Base-by-base conservation (phyloP, 2,329 filamentous ascomycete species). In the Epichloe amarillans region DNA sequence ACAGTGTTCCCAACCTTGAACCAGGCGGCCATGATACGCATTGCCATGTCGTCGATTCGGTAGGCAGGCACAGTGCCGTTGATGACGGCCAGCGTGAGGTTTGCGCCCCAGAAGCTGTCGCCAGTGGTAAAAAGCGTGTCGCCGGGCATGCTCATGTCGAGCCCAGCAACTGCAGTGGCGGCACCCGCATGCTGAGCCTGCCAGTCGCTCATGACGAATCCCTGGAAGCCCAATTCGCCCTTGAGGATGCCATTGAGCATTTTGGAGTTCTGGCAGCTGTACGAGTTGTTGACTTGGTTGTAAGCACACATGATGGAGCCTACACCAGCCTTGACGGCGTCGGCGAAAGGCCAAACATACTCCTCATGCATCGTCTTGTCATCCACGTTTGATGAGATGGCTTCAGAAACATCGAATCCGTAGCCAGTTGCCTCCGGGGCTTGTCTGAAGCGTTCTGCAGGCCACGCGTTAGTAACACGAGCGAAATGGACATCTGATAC, bases 101-200 rank as follows among this genome's bases (percentile, higher is more conserved):
- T 97, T 30, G 82, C 71, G 10, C 91, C 91, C 85, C 86, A 95
- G 72, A 75, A 94, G 17, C 83, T 84, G 47, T 69, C 66, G 6
- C 86, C 86, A 4, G 77, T 80, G 65, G 85, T 80, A 69, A 96
- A 95, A 19, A 69, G 56, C 1, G 85, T 85, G 62, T 96, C 91
- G 50, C 88, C 87, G 1, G 86, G 86, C 88, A 93, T 93, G n/a
- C 77, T 76, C 86, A 93, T 89, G 64, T 94, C 88, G 23, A 93
- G 71, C 39, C 87, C 88, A 21, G 86, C 84, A 38, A 80, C 71
- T 3, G 86, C 83, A 37, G 75, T 78, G 26, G 79, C 71, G 5
- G 77, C 81, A 55, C 84, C 84, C 3, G 79, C 72, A 59, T 90
- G 84, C 59, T 88, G 84, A 4, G 84, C 87, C 56, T 77, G 72